These are phyloP conservation scores for Lasiosphaeriaceae sp. DNA, from an alignment of 495 filamentous ascomycete species.

Conservation along the genomic window DNA sequence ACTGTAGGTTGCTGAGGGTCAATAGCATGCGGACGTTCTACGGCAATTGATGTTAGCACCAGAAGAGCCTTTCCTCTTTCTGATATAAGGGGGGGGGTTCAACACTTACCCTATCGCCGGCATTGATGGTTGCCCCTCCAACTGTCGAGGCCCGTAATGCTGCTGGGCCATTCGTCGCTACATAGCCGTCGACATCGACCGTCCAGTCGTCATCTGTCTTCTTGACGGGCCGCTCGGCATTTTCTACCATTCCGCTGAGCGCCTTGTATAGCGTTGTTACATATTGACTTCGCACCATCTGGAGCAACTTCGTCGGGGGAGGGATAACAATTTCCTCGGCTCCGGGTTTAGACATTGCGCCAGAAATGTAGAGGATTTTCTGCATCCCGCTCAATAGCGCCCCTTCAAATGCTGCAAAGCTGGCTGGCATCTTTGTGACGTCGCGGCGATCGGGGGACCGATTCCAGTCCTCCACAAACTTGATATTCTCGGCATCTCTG, in stretches of 20 bases:
- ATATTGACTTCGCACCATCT: constrained; percentile 82
- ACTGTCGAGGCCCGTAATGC: constrained; percentile 26
- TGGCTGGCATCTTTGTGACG: constrained; percentile 82
- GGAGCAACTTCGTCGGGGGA: constrained; percentile 76
- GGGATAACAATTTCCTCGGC: constrained; percentile 72
- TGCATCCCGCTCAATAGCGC: constrained; percentile 78
- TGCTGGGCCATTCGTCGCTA: constrained; percentile 16
- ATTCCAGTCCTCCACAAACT: constrained; percentile 88
- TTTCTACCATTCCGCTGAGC: constrained; percentile 91
- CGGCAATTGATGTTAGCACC: constrained; percentile 15
- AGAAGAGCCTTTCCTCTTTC: background rate
- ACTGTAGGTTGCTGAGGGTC: constrained; percentile 84
- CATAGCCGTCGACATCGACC: constrained; percentile 43
- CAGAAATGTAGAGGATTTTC: constrained; percentile 87
- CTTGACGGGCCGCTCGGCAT: constrained; percentile 69
- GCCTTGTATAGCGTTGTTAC: constrained; percentile 89
- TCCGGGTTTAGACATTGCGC: constrained; percentile 65
- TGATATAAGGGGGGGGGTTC: background rate
- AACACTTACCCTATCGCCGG: constrained; percentile 61
- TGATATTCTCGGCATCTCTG: constrained; percentile 82
- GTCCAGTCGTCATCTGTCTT: constrained; percentile 56
- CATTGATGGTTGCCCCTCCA: constrained; percentile 57
- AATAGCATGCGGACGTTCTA: constrained; percentile 89
- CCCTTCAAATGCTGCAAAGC: constrained; percentile 76
- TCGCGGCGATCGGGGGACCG: constrained; percentile 71